These are phyloP conservation scores for Prunus mira DNA, from an alignment of 306 rosid genomes.

Conservation along the genomic window DNA sequence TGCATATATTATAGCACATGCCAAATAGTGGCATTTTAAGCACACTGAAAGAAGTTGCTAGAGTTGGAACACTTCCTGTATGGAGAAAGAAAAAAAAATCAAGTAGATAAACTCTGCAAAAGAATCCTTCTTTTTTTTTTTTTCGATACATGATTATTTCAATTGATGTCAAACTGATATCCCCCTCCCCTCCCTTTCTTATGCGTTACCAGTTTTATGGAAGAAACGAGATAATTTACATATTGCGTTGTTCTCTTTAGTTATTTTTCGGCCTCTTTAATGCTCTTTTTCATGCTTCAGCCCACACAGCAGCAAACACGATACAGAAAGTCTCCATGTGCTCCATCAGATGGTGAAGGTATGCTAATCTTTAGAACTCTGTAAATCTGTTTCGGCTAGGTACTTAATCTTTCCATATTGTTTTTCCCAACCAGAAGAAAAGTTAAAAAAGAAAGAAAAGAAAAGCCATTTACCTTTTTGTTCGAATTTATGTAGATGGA, in stretches of 20 bases:
- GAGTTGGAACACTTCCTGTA: neutral
- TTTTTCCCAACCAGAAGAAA: slow-evolving; percentile 6
- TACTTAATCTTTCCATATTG: neutral
- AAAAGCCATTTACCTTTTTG: neutral
- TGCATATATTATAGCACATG: neutral
- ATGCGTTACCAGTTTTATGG: neutral
- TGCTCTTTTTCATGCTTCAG: slow-evolving; percentile 33
- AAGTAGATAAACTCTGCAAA: neutral
- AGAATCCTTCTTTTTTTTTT: neutral
- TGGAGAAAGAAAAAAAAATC: neutral
- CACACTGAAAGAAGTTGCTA: neutral
- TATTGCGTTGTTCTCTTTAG: neutral
- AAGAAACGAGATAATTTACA: neutral
- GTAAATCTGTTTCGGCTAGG: neutral
- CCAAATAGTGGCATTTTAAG: neutral
- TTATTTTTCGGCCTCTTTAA: neutral
- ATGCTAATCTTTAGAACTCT: slow-evolving; percentile 13
- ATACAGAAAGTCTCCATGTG: slow-evolving; percentile 85
- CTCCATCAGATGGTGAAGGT: slow-evolving; percentile 86
- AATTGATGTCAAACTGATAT: neutral
- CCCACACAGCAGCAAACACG: slow-evolving; percentile 97
- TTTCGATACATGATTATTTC: neutral
- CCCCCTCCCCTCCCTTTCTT: neutral
- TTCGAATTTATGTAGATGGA: slow-evolving; percentile 43
- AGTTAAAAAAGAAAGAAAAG: neutral